These are phyloP conservation scores for Singerocomus inundabilis DNA, from an alignment of 1,284 basidiomycete species.

Conservation along the genomic window DNA sequence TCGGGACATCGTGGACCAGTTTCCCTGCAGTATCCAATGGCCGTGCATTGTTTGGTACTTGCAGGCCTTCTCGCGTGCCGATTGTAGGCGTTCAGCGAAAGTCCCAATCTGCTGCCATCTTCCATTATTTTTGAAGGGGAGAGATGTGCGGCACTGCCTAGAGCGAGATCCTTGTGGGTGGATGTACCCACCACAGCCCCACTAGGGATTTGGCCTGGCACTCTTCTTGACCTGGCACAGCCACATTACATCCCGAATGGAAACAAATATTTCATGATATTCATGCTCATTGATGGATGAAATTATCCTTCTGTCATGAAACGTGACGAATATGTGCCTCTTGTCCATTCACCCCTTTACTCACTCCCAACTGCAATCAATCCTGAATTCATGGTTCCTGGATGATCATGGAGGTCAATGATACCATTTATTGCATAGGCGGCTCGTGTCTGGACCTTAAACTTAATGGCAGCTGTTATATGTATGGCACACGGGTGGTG, in stretches of 20 bases:
- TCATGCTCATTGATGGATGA: neutral
- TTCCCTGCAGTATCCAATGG: neutral
- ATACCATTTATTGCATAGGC: neutral
- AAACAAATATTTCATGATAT: neutral
- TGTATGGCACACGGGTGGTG: no score
- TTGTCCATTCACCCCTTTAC: neutral
- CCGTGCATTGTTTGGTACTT: neutral
- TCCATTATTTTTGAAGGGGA: neutral
- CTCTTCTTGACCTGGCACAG: no score
- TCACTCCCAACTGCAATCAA: neutral
- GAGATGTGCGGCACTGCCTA: no score
- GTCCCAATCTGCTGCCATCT: neutral
- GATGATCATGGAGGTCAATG: neutral
- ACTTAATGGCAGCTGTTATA: no score
- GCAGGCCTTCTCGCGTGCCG: neutral
- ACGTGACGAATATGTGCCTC: neutral
- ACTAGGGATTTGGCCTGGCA: no score
- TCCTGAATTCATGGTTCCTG: neutral
- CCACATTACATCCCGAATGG: neutral
- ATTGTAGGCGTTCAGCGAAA: neutral
- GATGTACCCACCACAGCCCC: no score
- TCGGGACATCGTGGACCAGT: neutral
- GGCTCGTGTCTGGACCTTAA: no score
- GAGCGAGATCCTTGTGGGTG: no score
- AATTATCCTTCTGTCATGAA: neutral